Percentiles rank a stretch among this genome's conserved stretches.
These are phyloP conservation scores for Trichoderma asperelloides DNA, from an alignment of 495 filamentous ascomycete species.

Conservation along the genomic window DNA sequence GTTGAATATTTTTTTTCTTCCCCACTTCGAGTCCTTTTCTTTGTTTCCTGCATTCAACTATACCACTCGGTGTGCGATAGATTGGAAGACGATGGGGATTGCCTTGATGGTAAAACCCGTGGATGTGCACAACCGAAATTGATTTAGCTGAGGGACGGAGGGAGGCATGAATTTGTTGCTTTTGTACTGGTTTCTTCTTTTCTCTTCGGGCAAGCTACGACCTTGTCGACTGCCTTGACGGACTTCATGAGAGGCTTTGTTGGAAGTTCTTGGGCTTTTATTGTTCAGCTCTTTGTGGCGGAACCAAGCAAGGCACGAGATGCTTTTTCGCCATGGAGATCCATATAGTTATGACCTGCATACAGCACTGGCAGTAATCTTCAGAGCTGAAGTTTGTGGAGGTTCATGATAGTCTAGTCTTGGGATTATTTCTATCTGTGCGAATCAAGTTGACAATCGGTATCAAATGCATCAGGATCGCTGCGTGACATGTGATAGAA, in stretches of 20 bases:
- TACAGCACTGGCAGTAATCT: no score
- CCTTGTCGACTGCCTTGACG: not conserved
- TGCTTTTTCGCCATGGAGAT: no score
- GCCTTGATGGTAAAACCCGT: not conserved
- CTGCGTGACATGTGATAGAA: not conserved
- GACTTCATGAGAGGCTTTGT: not conserved
- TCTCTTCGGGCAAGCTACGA: not conserved
- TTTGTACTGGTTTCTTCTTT: not conserved
- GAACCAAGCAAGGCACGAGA: no score
- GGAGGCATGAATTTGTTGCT: not conserved
- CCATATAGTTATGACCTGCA: no score
- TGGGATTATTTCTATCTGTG: not conserved
- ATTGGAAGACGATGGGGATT: not conserved
- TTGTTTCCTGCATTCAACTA: constrained; percentile 1
- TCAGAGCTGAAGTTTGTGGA: no score
- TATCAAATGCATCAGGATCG: not conserved
- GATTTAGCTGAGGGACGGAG: not conserved
- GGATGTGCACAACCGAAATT: not conserved
- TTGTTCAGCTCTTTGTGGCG: no score
- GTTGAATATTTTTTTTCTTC: not conserved
- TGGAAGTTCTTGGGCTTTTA: no score
- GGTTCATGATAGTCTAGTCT: not conserved
- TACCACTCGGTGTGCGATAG: not conserved
- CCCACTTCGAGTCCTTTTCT: not conserved
- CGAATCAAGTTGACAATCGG: not conserved